Base-by-base conservation (phyloP, 1,284 basidiomycete species). In the Microbotryum scabiosae region DNA sequence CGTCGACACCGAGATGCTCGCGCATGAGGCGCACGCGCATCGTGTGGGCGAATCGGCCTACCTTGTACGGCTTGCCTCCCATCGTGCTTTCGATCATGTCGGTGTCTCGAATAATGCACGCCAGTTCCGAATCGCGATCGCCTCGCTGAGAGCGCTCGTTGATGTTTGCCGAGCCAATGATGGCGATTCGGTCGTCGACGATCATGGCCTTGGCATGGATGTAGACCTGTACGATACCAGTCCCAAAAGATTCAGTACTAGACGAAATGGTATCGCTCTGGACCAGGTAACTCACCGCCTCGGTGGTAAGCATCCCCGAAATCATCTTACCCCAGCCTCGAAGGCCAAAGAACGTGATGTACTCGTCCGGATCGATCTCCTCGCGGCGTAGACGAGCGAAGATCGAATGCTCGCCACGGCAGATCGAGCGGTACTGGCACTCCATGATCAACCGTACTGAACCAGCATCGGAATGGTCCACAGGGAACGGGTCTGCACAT, bases 111-210 rank as follows among this genome's bases (percentile, higher is more conserved):
- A 98, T 87, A 51, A 98, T 84, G 47, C 88, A 85, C 5, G 92
- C 89, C 23, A 98, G 77, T 74, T 99, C 94, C 6, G 93, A 97
- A 75, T 99, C 94, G 49, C 96, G 85, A 75, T 98, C 94, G 45
- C 94, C 94, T 25, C 90, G 82, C 74, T 92, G 90, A 36, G 90
- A 94, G 41, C 94, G 84, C 75, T 99, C 94, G 73, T 99, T 98
- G 79, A 98, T 94, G 74, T 98, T 98, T 21, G 94, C 94, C 61
- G 92, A 96, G n/a, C 94, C 94, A 69, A 97, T 97, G 67, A 98
- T 90, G n/a, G 86, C 93, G 49, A 96, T 80, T 41, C 92, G 85
- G 73, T 99, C 94, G 74, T 98, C 96, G 12, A 97, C 91, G 58
- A 98, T 86, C 79, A 94, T 93, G 30, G 85, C 74, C 76, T 83